Conservation (phyloP, 805 yeast genomes). For the Starmerella apicola region DNA sequence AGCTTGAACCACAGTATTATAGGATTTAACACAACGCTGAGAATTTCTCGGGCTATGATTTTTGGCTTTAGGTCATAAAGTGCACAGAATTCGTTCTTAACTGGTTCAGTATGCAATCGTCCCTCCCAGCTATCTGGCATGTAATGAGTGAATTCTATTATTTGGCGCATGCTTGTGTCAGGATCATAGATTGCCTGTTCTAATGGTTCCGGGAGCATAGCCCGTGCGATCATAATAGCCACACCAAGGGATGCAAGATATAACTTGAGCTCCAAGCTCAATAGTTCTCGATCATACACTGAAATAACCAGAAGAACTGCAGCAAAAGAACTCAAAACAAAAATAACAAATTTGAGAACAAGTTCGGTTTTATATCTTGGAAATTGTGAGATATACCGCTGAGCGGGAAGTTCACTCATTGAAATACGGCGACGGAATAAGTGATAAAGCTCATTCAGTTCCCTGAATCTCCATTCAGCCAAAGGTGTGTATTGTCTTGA, state of each 20-base stretch:
- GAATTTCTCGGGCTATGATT: slow-evolving; percentile 60
- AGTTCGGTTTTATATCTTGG: slow-evolving; percentile 64
- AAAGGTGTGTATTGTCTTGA: slow-evolving; percentile 83
- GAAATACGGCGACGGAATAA: slow-evolving; percentile 69
- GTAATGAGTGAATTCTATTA: slow-evolving; percentile 82
- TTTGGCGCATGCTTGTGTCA: slow-evolving; percentile 67
- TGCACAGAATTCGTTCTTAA: slow-evolving; percentile 69
- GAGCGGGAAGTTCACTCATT: slow-evolving; percentile 66
- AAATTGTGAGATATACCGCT: slow-evolving; percentile 76
- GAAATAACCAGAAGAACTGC: slow-evolving; percentile 74
- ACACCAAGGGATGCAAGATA: slow-evolving; percentile 85
- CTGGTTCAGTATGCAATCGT: slow-evolving; percentile 68
- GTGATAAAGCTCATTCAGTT: slow-evolving; percentile 85
- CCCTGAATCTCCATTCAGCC: slow-evolving; percentile 92
- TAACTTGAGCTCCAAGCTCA: slow-evolving; percentile 82
- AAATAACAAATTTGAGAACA: slow-evolving; percentile 47
- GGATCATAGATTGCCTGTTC: slow-evolving; percentile 78
- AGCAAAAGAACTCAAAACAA: slow-evolving; percentile 77
- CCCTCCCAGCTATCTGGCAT: slow-evolving; percentile 82
- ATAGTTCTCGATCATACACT: slow-evolving; percentile 73
- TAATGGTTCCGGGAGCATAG: slow-evolving; percentile 42
- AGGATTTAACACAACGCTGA: slow-evolving; percentile 76
- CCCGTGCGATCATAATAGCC: slow-evolving; percentile 69
- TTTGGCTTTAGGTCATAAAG: slow-evolving; percentile 63
- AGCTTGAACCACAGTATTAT: slow-evolving; percentile 77